Percentiles rank a stretch among this genome's conserved stretches.
Evolutionary conservation across 164 flowering plant genomes (phyloP).

Genomic region (Vitis labrusca): DNA sequence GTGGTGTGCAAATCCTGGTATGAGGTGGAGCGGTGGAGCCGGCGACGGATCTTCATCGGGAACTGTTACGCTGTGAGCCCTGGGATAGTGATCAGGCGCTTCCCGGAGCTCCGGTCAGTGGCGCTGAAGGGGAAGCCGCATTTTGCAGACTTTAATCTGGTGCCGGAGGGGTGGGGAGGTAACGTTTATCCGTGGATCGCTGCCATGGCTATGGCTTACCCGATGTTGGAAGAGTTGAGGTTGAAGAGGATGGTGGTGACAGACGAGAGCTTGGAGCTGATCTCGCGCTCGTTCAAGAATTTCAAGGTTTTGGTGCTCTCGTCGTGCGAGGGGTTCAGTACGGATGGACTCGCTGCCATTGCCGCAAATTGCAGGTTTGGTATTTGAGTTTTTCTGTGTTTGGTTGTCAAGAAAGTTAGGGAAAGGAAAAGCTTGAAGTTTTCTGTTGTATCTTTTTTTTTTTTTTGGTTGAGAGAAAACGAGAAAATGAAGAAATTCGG

Average conservation of each 20-base stretch:
- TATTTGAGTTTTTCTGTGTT: neutral
- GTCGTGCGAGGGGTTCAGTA: constrained; percentile 76
- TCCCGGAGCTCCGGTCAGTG: constrained; percentile 66
- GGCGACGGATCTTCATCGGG: constrained; percentile 66
- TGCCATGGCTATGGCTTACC: constrained; percentile 35
- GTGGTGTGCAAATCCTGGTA: constrained; percentile 88
- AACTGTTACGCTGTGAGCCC: constrained; percentile 87
- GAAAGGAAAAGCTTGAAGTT: neutral
- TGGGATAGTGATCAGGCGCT: constrained; percentile 44
- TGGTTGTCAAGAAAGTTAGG: neutral
- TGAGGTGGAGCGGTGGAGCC: constrained; percentile 64
- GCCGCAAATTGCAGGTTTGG: constrained; percentile 86
- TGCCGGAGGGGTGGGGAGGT: constrained; percentile 94
- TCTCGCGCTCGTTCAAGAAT: constrained; percentile 37
- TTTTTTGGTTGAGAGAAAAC: neutral
- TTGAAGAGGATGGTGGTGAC: constrained; percentile 53
- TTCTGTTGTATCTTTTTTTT: neutral
- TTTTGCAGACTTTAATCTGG: constrained; percentile 86
- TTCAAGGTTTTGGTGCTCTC: constrained; percentile 46
- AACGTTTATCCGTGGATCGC: constrained; percentile 66
- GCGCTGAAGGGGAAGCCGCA: constrained; percentile 90
- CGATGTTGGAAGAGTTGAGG: constrained; percentile 44
- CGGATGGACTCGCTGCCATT: constrained; percentile 78
- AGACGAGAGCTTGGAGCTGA: constrained; percentile 46
- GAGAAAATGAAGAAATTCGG: neutral